Evolutionary conservation across 2,329 filamentous ascomycete species (phyloP).

Genomic region (Colletotrichum euphorbiae): DNA sequence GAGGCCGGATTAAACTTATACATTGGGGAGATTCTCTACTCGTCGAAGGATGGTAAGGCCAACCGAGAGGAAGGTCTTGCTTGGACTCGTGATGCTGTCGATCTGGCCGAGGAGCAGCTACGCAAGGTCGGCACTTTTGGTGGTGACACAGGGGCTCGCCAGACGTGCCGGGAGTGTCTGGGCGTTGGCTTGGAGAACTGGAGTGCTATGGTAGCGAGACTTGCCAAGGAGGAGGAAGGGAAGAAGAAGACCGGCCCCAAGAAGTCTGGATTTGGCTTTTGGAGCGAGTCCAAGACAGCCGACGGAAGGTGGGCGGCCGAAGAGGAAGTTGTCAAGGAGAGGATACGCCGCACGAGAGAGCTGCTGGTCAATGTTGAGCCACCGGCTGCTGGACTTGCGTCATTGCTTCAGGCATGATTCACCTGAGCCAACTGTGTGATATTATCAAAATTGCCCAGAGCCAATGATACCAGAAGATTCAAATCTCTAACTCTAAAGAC

Average conservation of each 20-base stretch:
- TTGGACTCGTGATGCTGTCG: constrained; percentile 91
- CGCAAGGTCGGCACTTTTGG: constrained; percentile 52
- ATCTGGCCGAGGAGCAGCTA: constrained; percentile 78
- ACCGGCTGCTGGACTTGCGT: constrained; percentile 49
- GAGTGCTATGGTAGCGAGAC: constrained; percentile 79
- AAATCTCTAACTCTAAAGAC: constrained; percentile 1
- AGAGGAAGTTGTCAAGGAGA: constrained; percentile 64
- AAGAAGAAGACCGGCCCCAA: constrained; percentile 46
- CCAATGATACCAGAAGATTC: constrained; percentile 20
- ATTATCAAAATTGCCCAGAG: constrained; percentile 1
- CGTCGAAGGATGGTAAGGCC: constrained; percentile 62
- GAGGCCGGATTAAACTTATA: constrained; percentile 89
- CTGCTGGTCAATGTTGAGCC: constrained; percentile 62
- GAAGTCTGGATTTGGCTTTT: constrained; percentile 53
- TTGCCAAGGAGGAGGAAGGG: constrained; percentile 65
- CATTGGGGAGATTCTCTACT: constrained; percentile 93
- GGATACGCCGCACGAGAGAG: constrained; percentile 62
- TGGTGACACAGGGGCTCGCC: constrained; percentile 44
- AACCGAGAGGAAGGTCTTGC: constrained; percentile 77
- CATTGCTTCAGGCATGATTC: constrained; percentile 55
- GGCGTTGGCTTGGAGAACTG: constrained; percentile 83
- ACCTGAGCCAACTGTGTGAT: neutral
- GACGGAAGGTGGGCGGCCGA: constrained; percentile 66
- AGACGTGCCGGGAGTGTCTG: constrained; percentile 82
- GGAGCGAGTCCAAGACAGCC: constrained; percentile 50